These are phyloP conservation scores for Rhinocladiella mackenziei DNA, from an alignment of 2,329 filamentous ascomycete species.

Conservation along the genomic window DNA sequence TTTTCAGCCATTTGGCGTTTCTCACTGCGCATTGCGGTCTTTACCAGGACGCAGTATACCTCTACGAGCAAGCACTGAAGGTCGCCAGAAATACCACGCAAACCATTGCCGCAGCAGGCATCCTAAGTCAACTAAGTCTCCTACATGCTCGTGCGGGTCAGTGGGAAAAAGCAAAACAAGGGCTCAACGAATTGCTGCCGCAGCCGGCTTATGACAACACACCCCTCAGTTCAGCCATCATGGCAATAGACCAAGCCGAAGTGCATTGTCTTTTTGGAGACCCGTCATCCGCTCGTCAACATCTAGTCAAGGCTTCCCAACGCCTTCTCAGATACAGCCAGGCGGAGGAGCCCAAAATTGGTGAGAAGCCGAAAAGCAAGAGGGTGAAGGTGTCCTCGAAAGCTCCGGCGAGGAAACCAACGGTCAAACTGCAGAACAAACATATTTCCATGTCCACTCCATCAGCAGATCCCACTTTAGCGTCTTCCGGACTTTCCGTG, in stretches of 20 bases:
- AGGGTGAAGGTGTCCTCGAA: neutral
- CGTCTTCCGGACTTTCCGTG: neutral
- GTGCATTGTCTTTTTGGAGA: conserved; percentile 11
- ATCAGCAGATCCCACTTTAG: neutral
- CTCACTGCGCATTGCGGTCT: conserved; percentile 81
- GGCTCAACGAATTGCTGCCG: neutral
- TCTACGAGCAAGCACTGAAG: conserved; percentile 76
- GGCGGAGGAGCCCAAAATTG: neutral
- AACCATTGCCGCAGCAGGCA: neutral
- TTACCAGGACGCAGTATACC: conserved; percentile 82
- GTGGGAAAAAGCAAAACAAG: conserved; percentile 7
- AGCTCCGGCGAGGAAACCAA: conserved; percentile 5
- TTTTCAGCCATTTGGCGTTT: conserved; percentile 68
- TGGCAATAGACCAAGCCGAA: conserved; percentile 15
- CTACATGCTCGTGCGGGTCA: conserved; percentile 20
- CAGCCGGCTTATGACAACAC: neutral
- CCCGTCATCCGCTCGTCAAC: conserved; percentile 4
- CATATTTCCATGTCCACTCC: neutral
- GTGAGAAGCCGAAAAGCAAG: neutral
- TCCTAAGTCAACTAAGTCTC: conserved; percentile 15
- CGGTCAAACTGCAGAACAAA: conserved; percentile 6
- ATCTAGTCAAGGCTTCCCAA: conserved; percentile 7
- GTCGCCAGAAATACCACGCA: conserved; percentile 52
- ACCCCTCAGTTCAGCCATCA: neutral
- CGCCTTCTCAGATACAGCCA: neutral